Evolutionary conservation across 306 rosid genomes (phyloP).

Genomic region (Acacia acuminata): DNA sequence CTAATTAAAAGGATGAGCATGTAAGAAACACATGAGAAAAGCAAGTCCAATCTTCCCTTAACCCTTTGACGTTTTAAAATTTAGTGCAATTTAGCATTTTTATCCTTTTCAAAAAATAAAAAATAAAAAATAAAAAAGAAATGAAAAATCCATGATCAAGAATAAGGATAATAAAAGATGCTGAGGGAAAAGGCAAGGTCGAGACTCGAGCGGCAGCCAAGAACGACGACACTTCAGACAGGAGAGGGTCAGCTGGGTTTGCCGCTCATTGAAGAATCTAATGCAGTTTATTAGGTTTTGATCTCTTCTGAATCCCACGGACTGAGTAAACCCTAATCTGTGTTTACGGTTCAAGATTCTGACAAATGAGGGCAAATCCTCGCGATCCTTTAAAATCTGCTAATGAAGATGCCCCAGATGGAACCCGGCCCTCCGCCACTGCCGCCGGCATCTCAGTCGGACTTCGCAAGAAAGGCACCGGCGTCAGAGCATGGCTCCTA

Average conservation of each 20-base stretch:
- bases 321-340: background rate
- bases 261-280: background rate
- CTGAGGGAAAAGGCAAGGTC: background rate
- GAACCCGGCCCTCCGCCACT: background rate
- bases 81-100: too few relatives aligned
- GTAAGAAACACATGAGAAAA: too few relatives aligned
- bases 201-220: background rate
- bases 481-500: constrained; percentile 79
- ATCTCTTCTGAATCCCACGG: background rate
- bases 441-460: constrained; percentile 26
- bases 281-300: background rate
- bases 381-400: background rate
- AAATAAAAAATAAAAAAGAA: too few relatives aligned
- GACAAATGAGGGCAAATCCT: background rate
- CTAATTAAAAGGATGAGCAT: too few relatives aligned
- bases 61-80: too few relatives aligned
- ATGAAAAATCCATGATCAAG: background rate
- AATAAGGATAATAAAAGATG: too few relatives aligned
- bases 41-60: too few relatives aligned
- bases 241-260: background rate
- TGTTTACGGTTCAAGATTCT: background rate
- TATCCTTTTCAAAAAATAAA: rapidly evolving
- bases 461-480: constrained; percentile 70
- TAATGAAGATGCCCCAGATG: background rate
- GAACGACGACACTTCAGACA: background rate